These are phyloP conservation scores for Pleurotus giganteus DNA, from an alignment of 768 basidiomycete genomes.

Conservation along the genomic window DNA sequence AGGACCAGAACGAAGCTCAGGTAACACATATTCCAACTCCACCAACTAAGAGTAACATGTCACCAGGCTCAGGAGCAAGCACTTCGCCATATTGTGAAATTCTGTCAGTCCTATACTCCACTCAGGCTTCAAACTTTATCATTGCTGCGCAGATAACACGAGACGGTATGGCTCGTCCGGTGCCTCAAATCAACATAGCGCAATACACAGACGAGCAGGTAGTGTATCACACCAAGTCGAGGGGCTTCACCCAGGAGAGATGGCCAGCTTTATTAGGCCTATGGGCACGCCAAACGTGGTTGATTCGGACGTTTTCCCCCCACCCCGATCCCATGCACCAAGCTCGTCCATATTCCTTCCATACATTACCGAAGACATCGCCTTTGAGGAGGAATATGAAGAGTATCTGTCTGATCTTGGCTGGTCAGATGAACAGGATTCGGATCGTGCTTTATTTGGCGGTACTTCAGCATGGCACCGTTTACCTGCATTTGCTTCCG, in stretches of 20 bases:
- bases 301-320: constrained; percentile 94
- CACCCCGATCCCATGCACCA: constrained; percentile 81
- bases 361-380: constrained; percentile 90
- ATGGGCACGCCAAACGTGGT: constrained; percentile 73
- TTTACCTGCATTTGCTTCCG: constrained; percentile 72
- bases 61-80: constrained; percentile 91
- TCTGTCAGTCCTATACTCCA: constrained; percentile 59
- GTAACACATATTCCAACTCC: constrained; percentile 36
- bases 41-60: background rate
- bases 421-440: constrained; percentile 58
- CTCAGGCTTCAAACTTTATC: constrained; percentile 2
- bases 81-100: constrained; percentile 88
- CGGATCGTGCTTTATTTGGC: constrained; percentile 39
- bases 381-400: constrained; percentile 96
- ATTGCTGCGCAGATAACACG: constrained; percentile 67
- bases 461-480: constrained; percentile 77
- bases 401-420: constrained; percentile 91
- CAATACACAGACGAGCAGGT: constrained; percentile 70
- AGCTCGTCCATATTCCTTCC: constrained; percentile 84
- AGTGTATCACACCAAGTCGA: constrained; percentile 84
- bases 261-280: constrained; percentile 72
- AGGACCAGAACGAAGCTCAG: constrained; percentile 89
- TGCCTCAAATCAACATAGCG: constrained; percentile 48
- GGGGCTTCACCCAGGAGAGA: constrained; percentile 70
- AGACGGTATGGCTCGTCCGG: constrained; percentile 77